phyloP scores from a whole-genome alignment of 2,329 filamentous ascomycete genomes.

The Botrytis byssoidea region DNA sequence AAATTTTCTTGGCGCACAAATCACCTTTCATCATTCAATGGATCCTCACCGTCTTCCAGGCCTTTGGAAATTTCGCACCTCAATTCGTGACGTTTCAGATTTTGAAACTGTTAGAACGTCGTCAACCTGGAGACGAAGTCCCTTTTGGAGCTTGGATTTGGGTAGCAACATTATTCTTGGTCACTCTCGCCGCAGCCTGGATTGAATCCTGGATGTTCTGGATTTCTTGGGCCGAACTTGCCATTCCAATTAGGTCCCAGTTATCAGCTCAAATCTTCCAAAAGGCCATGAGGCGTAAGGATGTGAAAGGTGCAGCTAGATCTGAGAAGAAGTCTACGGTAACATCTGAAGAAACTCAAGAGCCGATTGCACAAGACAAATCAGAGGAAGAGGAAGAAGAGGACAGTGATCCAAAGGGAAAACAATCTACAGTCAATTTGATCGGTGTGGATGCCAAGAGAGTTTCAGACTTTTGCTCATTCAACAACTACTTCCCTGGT shows the following conservation, averaged over 20 bases:
- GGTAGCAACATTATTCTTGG: slow-evolving; percentile 61
- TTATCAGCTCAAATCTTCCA: slow-evolving; percentile 71
- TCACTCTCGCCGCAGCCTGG: slow-evolving; percentile 54
- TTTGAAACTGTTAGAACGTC: slow-evolving; percentile 61
- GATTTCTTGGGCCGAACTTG: slow-evolving; percentile 61
- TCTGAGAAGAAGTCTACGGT: slow-evolving; percentile 42
- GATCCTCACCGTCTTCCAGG: slow-evolving; percentile 46
- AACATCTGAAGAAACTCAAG: slow-evolving; percentile 28
- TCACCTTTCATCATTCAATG: slow-evolving; percentile 57
- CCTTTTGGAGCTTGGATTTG: slow-evolving; percentile 62
- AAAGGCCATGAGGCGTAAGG: slow-evolving; percentile 75
- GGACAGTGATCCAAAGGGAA: slow-evolving; percentile 55
- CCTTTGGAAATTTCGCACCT: slow-evolving; percentile 58
- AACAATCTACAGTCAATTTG: slow-evolving; percentile 73
- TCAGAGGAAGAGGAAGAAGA: slow-evolving; percentile 42
- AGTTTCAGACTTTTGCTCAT: slow-evolving; percentile 66
- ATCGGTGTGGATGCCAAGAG: slow-evolving; percentile 74
- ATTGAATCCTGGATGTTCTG: slow-evolving; percentile 66
- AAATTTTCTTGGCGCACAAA: slow-evolving; percentile 58
- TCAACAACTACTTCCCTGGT: slow-evolving; percentile 63
- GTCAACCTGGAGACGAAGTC: slow-evolving; percentile 46
- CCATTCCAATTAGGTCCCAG: slow-evolving; percentile 66
- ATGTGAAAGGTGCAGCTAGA: slow-evolving; percentile 63
- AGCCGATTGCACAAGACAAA: slow-evolving; percentile 32
- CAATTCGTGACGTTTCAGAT: slow-evolving; percentile 68